Evolutionary conservation across 495 filamentous ascomycete species (phyloP), one percentile per base, ranked within the genome.

Genomic region (Daldinia grandis): DNA sequence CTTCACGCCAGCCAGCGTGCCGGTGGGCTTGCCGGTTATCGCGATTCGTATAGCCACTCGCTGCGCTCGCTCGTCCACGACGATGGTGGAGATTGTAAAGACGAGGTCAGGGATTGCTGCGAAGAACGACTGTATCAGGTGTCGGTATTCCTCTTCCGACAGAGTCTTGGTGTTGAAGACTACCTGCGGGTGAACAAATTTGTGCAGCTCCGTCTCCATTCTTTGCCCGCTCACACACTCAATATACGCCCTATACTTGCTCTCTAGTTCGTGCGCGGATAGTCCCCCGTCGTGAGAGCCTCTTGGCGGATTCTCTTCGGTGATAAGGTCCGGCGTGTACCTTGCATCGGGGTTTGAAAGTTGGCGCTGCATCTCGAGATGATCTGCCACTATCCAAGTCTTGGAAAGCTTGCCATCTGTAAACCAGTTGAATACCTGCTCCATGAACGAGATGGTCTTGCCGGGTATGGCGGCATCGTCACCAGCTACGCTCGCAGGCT

Each of bases 1-100:
- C 30, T 51, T 62, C 14, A 54, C 54, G 58, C 58, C 63, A 24
- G 64, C 42, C 19, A 28, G 77, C 9, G 76, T 76, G 37, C 74
- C 79, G 1, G 57, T 58, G 33, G 76, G 78, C 50, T 77, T 74
- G 28, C 77, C 79, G 1, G 56, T 47, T 28, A 77, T 76, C 42
- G 78, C 73, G 10, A 80, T 58, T 9, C 77, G 66, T 9, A 66
- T 74, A 9, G 74, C 76, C 1, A 78, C 56, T 15, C 40, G 59
- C 69, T 76, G 77, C 24, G 74, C 49, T 25, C 30, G 21, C 35
- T 56, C 59, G 42, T 47, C 76, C 31, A 71, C 77, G 1, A 76
- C 63, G 12, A 78, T 58, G 6, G 63, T 74, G 31, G 69, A 57
- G 1, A 76, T 47, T 1, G 50, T 57, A 40, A 81, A 71, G 7